Conservation (phyloP, 1,284 basidiomycete species). For the Violaceomyces palustris region DNA sequence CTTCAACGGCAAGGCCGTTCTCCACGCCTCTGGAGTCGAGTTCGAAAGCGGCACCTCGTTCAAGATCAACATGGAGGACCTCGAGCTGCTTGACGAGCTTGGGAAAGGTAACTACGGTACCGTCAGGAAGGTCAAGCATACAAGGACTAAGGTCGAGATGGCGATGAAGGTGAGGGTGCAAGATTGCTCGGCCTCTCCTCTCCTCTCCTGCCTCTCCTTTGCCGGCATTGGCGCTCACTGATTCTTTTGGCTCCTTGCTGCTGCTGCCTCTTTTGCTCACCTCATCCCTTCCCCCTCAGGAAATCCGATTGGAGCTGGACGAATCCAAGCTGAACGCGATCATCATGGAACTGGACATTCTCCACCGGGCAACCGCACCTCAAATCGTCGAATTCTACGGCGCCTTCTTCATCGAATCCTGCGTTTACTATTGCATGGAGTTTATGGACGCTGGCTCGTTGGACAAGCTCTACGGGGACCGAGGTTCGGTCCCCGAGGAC, state of each 20-base stretch:
- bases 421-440: slow-evolving; percentile 99
- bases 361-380: slow-evolving; percentile 83
- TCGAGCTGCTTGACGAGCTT: slow-evolving; percentile 78
- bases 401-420: slow-evolving; percentile 96
- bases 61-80: slow-evolving; percentile 91
- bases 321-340: slow-evolving; percentile 90
- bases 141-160: slow-evolving; percentile 90
- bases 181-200: background rate
- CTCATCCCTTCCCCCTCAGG: slow-evolving; percentile 60
- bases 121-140: slow-evolving; percentile 90
- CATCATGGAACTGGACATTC: slow-evolving; percentile 96
- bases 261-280: no score
- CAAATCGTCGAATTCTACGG: slow-evolving; percentile 98
- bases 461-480: slow-evolving; percentile 65
- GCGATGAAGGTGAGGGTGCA: slow-evolving; percentile 82
- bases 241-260: background rate
- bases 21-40: slow-evolving; percentile 88
- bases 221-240: background rate
- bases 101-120: slow-evolving; percentile 96
- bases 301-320: slow-evolving; percentile 96
- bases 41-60: slow-evolving; percentile 90
- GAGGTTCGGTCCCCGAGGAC: slow-evolving; percentile 66
- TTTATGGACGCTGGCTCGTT: slow-evolving; percentile 95
- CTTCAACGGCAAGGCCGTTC: slow-evolving; percentile 85
- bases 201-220: background rate